A percentile compares a stretch with the other conserved stretches of the same genome.
Conservation (phyloP, 805 yeast species). For the Myxozyma udenii region DNA sequence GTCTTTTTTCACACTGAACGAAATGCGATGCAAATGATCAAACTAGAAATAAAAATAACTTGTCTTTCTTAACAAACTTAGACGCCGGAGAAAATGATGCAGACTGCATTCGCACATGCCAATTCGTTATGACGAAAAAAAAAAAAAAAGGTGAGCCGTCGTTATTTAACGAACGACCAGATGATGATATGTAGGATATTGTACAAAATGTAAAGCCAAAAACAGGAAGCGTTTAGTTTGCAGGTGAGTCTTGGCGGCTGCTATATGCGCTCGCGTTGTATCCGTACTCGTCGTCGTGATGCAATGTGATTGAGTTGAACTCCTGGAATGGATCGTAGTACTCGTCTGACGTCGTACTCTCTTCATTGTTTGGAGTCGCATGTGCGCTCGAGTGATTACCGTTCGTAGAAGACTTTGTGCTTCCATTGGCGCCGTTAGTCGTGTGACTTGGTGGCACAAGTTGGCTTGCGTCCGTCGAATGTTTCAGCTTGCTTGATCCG, state of each 20-base stretch:
- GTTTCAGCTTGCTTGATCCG: background rate
- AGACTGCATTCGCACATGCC: too few relatives aligned
- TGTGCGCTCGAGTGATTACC: conserved; percentile 1
- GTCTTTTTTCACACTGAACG: too few relatives aligned
- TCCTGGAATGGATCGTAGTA: conserved; percentile 74
- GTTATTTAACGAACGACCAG: too few relatives aligned
- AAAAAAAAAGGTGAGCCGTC: too few relatives aligned
- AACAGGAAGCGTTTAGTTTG: too few relatives aligned
- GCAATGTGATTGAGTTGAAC: conserved; percentile 81
- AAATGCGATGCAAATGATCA: too few relatives aligned
- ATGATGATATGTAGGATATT: too few relatives aligned
- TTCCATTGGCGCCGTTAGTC: conserved; percentile 6
- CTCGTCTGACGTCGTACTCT: conserved; percentile 35
- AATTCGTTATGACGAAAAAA: too few relatives aligned
- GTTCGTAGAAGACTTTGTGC: conserved; percentile 10
- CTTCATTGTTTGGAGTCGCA: conserved; percentile 8
- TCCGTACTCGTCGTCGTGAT: conserved; percentile 58
- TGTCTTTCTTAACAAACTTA: too few relatives aligned
- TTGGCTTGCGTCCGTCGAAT: background rate
- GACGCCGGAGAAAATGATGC: too few relatives aligned
- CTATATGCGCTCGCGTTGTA: conserved; percentile 10
- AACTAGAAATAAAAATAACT: too few relatives aligned
- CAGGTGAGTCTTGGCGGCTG: background rate
- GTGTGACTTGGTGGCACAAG: background rate
- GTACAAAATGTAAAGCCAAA: too few relatives aligned